These are phyloP conservation scores for Clonostachys sp. DNA, from an alignment of 2,329 filamentous ascomycete species.

Conservation along the genomic window DNA sequence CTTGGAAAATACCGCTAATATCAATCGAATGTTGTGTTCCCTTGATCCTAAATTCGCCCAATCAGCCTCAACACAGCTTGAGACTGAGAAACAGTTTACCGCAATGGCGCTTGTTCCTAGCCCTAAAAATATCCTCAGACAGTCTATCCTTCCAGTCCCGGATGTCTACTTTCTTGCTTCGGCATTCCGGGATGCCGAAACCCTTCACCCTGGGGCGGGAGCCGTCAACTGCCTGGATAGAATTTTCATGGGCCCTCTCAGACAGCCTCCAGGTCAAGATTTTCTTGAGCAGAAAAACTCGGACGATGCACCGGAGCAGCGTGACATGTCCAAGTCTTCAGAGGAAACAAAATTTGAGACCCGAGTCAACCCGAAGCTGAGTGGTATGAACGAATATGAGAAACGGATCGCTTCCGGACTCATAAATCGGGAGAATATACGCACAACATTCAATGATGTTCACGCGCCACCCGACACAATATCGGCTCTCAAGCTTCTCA, in stretches of 20 bases:
- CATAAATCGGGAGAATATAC: constrained; percentile 75
- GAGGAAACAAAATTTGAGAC: neutral
- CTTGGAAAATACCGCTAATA: constrained; percentile 39
- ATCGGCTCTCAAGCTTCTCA: constrained; percentile 83
- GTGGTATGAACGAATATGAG: constrained; percentile 69
- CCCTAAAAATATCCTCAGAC: constrained; percentile 18
- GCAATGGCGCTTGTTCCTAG: neutral
- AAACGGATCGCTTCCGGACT: constrained; percentile 78
- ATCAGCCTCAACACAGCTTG: neutral
- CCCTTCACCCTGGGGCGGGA: constrained; percentile 9
- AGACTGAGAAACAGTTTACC: neutral
- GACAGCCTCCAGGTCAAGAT: constrained; percentile 20
- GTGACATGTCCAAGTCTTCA: too few species aligned
- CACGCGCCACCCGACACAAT: constrained; percentile 79
- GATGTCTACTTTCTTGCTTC: constrained; percentile 33
- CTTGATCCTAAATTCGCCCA: constrained; percentile 18
- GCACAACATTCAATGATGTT: constrained; percentile 83
- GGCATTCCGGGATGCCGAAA: constrained; percentile 13
- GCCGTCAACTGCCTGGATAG: constrained; percentile 16
- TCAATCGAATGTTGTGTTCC: constrained; percentile 38
- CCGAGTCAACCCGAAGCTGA: neutral
- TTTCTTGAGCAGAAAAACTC: constrained; percentile 19
- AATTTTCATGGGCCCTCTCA: constrained; percentile 21
- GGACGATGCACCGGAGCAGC: constrained; percentile 6
- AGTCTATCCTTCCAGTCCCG: constrained; percentile 27